These are phyloP conservation scores for Chamaenerion angustifolium DNA, from an alignment of 345 rosid genomes.

Conservation along the genomic window DNA sequence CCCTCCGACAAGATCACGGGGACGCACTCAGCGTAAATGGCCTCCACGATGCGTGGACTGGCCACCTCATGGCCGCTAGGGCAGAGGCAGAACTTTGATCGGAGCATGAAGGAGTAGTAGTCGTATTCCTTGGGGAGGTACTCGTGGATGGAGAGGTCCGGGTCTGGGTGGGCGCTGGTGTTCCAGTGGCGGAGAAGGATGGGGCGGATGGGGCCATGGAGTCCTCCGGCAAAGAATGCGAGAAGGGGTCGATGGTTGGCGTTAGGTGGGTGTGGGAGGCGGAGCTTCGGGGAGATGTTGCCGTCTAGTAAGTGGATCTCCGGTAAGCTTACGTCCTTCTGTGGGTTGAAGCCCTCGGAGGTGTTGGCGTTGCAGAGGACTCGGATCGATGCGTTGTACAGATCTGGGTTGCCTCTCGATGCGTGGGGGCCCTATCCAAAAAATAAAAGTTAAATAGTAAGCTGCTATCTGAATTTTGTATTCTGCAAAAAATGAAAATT, in stretches of 20 bases:
- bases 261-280: conserved; percentile 24
- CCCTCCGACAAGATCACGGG: conserved; percentile 67
- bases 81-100: conserved; percentile 73
- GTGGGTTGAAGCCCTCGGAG: conserved; percentile 79
- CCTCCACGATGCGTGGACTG: conserved; percentile 79
- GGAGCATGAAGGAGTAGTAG: conserved; percentile 54
- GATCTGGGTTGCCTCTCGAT: conserved; percentile 30
- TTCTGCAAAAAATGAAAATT: too few species aligned
- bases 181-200: conserved; percentile 61
- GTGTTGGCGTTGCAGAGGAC: conserved; percentile 88
- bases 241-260: conserved; percentile 35
- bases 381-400: conserved; percentile 57
- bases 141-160: conserved; percentile 40
- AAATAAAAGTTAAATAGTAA: too few species aligned
- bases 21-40: conserved; percentile 69
- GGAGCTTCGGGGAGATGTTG: conserved; percentile 20
- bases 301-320: conserved; percentile 58
- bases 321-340: conserved; percentile 63
- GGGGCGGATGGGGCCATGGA: conserved; percentile 62
- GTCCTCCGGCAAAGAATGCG: conserved; percentile 78
- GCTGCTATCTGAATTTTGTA: too few species aligned
- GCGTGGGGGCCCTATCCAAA: conserved; percentile 57
- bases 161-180: conserved; percentile 33
- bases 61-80: conserved; percentile 94
- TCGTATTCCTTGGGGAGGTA: conserved; percentile 56